These are phyloP conservation scores for Colletotrichum cereale DNA, from an alignment of 2,329 filamentous ascomycete genomes.

Conservation along the genomic window DNA sequence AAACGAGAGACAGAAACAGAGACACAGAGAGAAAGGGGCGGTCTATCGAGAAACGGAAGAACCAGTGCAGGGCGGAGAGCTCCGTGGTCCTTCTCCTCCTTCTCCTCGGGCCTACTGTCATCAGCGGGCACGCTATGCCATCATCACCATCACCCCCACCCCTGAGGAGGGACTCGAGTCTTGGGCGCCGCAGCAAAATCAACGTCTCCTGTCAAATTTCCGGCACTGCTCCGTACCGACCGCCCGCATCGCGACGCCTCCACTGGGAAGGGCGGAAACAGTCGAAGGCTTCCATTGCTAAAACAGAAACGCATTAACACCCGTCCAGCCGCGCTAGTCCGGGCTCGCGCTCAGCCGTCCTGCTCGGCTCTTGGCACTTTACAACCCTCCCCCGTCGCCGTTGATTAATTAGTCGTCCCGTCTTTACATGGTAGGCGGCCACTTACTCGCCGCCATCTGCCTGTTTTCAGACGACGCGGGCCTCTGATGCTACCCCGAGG, in stretches of 20 bases:
- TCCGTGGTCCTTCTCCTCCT: neutral
- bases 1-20: too few relatives aligned
- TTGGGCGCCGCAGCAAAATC: too few relatives aligned
- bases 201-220: neutral
- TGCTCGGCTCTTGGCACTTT: slow-evolving; percentile 8
- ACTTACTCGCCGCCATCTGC: neutral
- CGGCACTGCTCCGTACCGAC: neutral
- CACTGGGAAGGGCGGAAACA: slow-evolving; percentile 37
- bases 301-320: slow-evolving; percentile 35
- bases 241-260: slow-evolving; percentile 25
- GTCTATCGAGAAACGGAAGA: neutral
- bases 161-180: neutral
- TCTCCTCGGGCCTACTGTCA: neutral
- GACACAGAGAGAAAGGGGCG: neutral
- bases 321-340: slow-evolving; percentile 27
- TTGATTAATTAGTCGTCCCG: slow-evolving; percentile 1
- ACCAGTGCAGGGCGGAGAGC: neutral
- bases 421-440: neutral
- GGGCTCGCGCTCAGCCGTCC: slow-evolving; percentile 3
- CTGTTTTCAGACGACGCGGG: slow-evolving; percentile 14
- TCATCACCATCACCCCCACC: neutral
- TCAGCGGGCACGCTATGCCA: neutral
- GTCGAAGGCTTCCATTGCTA: slow-evolving; percentile 39
- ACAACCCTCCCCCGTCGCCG: slow-evolving; percentile 4
- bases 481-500: slow-evolving; percentile 3